Evolutionary conservation across 2,329 filamentous ascomycete genomes (phyloP), one percentile per base, ranked within the genome.

Genomic region (Fusarium secorum): DNA sequence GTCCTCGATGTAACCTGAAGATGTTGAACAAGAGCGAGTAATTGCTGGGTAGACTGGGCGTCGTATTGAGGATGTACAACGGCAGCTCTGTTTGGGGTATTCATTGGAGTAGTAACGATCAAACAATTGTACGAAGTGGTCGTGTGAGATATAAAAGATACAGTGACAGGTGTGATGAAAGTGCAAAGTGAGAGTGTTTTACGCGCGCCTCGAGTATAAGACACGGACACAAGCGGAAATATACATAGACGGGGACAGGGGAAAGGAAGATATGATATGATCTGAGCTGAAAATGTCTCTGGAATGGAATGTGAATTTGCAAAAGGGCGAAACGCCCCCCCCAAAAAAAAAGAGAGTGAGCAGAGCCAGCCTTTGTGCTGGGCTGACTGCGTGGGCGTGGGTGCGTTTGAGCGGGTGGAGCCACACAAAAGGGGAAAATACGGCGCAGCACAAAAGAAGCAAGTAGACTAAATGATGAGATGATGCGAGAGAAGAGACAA

Each of bases 401-500:
- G 33, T 33, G 36, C n/a, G 45, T 59, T 45, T 53, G 24, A n/a
- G 51, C 42, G 33, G 32, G 52, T 72, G 68, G 68, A 58, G 68
- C 45, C 45, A 33, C 32, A 60, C 35, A 13, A 39, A 53, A 39
- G 39, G 44, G 58, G 52, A n/a, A 45, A 48, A 52, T 49, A 61
- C 63, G 48, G 53, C 52, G 53, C 24, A 33, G 59, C 61, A 55
- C 22, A 42, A 30, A 41, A 36, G 33, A 36, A 20, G 36, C 36
- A 32, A 33, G n/a, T 11, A n/a, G n/a, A n/a, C n/a, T n/a, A 35
- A 38, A 26, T 60, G 26, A 32, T 17, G 14, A 42, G 52, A 60
- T 39, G 36, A n/a, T n/a, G 20, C 20, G 62, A 46, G 68, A 59
- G 11, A 71, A 71, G 68, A 72, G 68, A 59, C n/a, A 71, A 71